Percentiles rank a stretch among this genome's conserved stretches.
Evolutionary conservation across 208 protist species (phyloP).

Genomic region (Crithidia bombi): DNA sequence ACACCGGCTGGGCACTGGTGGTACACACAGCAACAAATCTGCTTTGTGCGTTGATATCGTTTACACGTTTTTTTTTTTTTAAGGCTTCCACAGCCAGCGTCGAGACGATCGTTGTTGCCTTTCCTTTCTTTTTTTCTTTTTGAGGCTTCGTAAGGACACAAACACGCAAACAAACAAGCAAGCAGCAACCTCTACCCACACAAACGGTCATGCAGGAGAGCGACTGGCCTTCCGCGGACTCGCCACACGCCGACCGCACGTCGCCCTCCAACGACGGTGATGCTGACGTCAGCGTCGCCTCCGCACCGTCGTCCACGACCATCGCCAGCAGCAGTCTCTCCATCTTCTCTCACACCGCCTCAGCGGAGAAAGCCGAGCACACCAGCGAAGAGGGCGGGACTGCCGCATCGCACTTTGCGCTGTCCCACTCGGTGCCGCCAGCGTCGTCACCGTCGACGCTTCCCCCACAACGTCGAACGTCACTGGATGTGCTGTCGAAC

Average conservation of each 20-base stretch:
- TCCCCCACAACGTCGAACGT: background rate
- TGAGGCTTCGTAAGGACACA: background rate
- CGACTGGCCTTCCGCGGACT: background rate
- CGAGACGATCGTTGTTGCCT: too few species aligned
- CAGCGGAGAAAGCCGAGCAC: background rate
- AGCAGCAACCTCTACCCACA: background rate
- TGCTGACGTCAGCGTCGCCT: conserved; percentile 1
- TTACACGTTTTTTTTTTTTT: background rate
- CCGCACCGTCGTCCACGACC: conserved; percentile 9
- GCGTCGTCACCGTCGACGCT: background rate
- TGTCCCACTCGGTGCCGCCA: background rate
- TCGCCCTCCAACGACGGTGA: background rate
- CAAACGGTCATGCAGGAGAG: conserved; percentile 2
- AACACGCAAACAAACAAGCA: conserved; percentile 1
- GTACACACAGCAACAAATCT: too few species aligned
- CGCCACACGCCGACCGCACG: background rate
- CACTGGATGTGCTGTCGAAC: background rate
- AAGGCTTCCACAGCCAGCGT: too few species aligned
- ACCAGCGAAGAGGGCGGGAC: background rate
- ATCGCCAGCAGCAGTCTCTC: conserved; percentile 38
- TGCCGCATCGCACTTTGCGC: background rate
- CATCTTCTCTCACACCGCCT: conserved; percentile 23
- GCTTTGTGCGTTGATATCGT: background rate
- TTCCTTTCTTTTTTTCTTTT: conserved; percentile 16
- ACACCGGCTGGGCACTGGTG: too few species aligned